phyloP scores from a whole-genome alignment of 1,284 basidiomycete species.

The Cutaneotrichosporon dermatis region DNA sequence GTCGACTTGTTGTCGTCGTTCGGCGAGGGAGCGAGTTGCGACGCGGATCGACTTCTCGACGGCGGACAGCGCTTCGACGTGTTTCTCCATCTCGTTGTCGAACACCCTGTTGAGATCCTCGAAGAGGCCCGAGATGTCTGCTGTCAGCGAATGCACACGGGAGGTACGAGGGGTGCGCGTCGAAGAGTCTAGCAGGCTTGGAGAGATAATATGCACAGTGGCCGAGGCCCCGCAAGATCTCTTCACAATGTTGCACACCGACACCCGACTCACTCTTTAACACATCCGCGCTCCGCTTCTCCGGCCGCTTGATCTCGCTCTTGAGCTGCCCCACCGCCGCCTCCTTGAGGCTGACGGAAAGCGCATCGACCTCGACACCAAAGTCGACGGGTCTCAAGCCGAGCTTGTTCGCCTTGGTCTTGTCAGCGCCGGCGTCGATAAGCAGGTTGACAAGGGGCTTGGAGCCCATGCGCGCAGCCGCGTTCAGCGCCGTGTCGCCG shows the following conservation, averaged over 20 bases:
- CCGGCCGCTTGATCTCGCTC: slow-evolving; percentile 63
- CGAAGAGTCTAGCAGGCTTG: slow-evolving; percentile 2
- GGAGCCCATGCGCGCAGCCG: slow-evolving; percentile 91
- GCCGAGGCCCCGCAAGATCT: no score
- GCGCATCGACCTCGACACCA: slow-evolving; percentile 73
- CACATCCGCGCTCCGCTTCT: slow-evolving; percentile 85
- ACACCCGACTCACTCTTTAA: slow-evolving; percentile 60
- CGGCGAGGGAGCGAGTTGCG: slow-evolving; percentile 82
- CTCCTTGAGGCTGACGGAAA: slow-evolving; percentile 62
- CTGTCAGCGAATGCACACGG: slow-evolving; percentile 6
- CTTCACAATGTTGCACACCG: no score
- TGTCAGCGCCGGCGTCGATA: slow-evolving; percentile 89
- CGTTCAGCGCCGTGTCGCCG: slow-evolving; percentile 93
- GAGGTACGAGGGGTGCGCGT: not conserved
- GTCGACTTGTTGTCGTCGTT: slow-evolving; percentile 77
- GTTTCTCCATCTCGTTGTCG: slow-evolving; percentile 73
- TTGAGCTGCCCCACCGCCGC: slow-evolving; percentile 67
- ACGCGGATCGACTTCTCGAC: slow-evolving; percentile 81
- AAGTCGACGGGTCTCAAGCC: slow-evolving; percentile 90
- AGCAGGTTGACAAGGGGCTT: slow-evolving; percentile 79
- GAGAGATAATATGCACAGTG: not conserved
- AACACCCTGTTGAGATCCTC: slow-evolving; percentile 73
- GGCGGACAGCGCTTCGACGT: slow-evolving; percentile 78
- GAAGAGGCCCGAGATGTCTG: slow-evolving; percentile 81
- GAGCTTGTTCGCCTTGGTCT: slow-evolving; percentile 85